These are phyloP conservation scores for Aureobasidium sp. DNA, from an alignment of 2,329 filamentous ascomycete species.

Conservation along the genomic window DNA sequence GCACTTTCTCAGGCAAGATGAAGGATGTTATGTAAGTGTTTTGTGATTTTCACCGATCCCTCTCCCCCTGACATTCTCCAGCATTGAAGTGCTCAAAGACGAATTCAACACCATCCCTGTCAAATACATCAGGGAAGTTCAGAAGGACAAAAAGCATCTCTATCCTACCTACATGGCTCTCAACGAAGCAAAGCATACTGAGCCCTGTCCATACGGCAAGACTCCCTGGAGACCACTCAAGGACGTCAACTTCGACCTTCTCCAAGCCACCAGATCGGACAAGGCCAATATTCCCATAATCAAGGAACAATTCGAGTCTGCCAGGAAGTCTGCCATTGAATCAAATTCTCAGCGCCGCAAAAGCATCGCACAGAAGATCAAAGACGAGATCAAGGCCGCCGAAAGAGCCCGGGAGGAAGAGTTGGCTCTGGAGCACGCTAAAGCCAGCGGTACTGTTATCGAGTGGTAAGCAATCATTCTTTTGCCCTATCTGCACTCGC, in stretches of 20 bases:
- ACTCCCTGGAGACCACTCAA: neutral
- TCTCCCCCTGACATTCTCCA: neutral
- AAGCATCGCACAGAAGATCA: constrained; percentile 20
- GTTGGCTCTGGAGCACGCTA: constrained; percentile 29
- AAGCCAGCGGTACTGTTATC: constrained; percentile 43
- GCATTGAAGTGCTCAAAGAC: constrained; percentile 31
- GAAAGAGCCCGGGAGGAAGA: constrained; percentile 10
- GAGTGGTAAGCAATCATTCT: constrained; percentile 46
- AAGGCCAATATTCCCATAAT: constrained; percentile 17
- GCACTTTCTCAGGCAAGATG: constrained; percentile 18
- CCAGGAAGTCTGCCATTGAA: constrained; percentile 23
- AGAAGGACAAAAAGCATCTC: constrained; percentile 29
- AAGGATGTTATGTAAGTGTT: constrained; percentile 12
- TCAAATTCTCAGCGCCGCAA: constrained; percentile 20
- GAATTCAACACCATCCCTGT: constrained; percentile 35
- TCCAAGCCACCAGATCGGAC: neutral
- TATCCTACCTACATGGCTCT: constrained; percentile 34
- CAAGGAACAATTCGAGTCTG: constrained; percentile 29
- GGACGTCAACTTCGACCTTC: neutral
- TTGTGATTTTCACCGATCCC: neutral
- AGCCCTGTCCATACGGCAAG: constrained; percentile 3
- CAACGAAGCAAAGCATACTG: constrained; percentile 17
- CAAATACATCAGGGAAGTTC: constrained; percentile 28
- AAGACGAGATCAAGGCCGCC: constrained; percentile 22
- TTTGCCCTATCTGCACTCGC: neutral